A percentile compares a stretch with the other conserved stretches of the same genome.
These are phyloP conservation scores for Colletotrichum spaethianum DNA, from an alignment of 2,329 filamentous ascomycete species.

Conservation along the genomic window DNA sequence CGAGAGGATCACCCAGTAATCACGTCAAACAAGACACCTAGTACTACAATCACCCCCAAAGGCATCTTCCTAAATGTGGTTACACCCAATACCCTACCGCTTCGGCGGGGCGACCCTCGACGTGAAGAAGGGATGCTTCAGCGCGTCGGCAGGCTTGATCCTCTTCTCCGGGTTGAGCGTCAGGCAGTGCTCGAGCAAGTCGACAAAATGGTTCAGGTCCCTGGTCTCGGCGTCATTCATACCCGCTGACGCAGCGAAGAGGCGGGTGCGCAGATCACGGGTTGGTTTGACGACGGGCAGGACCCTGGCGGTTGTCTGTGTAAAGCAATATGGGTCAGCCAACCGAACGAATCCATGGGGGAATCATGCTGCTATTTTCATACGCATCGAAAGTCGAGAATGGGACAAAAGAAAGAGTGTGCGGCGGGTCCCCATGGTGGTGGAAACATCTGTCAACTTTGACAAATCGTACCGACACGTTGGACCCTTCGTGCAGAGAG, in stretches of 20 bases:
- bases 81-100: constrained; percentile 40
- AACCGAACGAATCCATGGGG: not conserved
- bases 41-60: not conserved
- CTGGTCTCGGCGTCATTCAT: constrained; percentile 82
- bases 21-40: not conserved
- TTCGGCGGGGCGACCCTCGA: constrained; percentile 52
- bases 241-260: constrained; percentile 80
- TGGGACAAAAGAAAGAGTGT: not conserved
- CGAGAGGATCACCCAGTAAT: not conserved
- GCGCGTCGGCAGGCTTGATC: constrained; percentile 86
- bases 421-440: not conserved
- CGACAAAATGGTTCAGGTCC: constrained; percentile 86
- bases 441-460: constrained; percentile 19
- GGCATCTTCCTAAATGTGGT: not conserved
- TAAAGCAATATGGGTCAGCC: constrained; percentile 38
- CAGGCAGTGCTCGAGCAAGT: constrained; percentile 90
- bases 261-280: constrained; percentile 84
- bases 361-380: constrained; percentile 14
- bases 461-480: constrained; percentile 18
- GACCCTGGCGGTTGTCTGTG: constrained; percentile 76
- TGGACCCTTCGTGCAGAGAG: constrained; percentile 30
- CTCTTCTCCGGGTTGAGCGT: constrained; percentile 93
- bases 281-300: constrained; percentile 81
- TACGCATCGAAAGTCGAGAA: not conserved
- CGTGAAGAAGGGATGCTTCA: constrained; percentile 89